A percentile compares a stretch with the other conserved stretches of the same genome.
Evolutionary conservation across 2,329 filamentous ascomycete genomes (phyloP).

Genomic region (Talaromyces amestolkiae): DNA sequence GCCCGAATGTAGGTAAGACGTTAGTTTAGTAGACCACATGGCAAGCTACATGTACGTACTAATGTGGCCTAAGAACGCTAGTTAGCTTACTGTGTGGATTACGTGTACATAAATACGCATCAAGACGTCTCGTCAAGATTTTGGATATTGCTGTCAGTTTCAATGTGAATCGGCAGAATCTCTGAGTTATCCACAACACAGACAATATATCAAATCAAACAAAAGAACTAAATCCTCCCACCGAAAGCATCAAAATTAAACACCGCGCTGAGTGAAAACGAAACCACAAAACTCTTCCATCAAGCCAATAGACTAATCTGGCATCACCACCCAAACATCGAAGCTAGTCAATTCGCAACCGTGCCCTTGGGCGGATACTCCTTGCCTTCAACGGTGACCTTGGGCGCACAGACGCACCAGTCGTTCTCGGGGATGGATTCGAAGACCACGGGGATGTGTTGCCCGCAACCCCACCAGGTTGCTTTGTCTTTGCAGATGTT

Average conservation of each 20-base stretch:
- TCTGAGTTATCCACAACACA: not conserved
- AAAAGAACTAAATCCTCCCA: not conserved
- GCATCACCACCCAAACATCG: not conserved
- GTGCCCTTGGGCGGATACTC: constrained; percentile 21
- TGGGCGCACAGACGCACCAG: constrained; percentile 20
- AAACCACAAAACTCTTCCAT: not conserved
- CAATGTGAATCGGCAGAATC: no score
- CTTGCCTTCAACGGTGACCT: constrained; percentile 20
- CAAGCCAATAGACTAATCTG: not conserved
- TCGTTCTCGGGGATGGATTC: constrained; percentile 20
- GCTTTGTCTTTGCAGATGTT: constrained; percentile 20
- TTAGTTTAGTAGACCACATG: not conserved
- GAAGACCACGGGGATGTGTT: constrained; percentile 22
- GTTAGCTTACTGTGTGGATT: not conserved
- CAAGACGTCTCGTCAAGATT: no score
- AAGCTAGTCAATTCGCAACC: constrained; percentile 18
- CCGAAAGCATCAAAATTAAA: not conserved
- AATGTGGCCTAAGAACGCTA: not conserved
- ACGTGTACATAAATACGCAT: no score
- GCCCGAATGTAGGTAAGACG: not conserved
- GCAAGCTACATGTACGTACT: not conserved
- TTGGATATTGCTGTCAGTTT: no score
- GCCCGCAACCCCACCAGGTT: constrained; percentile 23
- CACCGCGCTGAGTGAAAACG: not conserved
- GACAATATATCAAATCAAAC: not conserved